Percentiles rank a stretch among this genome's conserved stretches.
Conservation (phyloP, 1,284 basidiomycete genomes). For the Rhodotorula sp. region DNA sequence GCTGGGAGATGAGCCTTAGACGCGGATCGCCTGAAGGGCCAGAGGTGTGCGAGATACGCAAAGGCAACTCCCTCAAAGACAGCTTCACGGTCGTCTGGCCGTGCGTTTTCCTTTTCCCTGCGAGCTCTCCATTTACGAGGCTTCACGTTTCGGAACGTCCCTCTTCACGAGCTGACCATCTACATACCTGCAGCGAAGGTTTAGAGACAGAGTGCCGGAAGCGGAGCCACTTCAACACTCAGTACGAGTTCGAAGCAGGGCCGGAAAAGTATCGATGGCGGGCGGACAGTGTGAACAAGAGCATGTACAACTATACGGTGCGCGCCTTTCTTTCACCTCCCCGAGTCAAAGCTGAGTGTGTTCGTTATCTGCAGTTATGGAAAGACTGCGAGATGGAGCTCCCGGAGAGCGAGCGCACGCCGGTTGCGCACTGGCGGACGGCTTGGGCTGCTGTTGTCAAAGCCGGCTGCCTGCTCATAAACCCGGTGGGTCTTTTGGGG, state of each 20-base stretch:
- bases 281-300: background rate
- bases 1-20: too few species aligned
- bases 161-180: background rate
- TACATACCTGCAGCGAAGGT: background rate
- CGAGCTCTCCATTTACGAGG: too few species aligned
- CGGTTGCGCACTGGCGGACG: conserved; percentile 11
- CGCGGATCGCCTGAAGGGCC: too few species aligned
- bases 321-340: background rate
- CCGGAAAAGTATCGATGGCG: background rate
- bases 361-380: background rate
- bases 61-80: too few species aligned
- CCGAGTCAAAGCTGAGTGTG: background rate
- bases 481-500: background rate
- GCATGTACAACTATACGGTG: conserved; percentile 1
- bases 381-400: background rate
- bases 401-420: background rate
- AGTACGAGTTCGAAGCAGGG: background rate
- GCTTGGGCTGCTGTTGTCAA: background rate
- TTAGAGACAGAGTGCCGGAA: background rate
- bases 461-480: conserved; percentile 12
- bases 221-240: background rate
- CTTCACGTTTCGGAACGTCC: too few species aligned
- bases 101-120: too few species aligned
- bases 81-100: too few species aligned
- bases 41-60: too few species aligned